Base-by-base conservation (phyloP, 305 asterid genomes). In the Solanum hybrid region DNA sequence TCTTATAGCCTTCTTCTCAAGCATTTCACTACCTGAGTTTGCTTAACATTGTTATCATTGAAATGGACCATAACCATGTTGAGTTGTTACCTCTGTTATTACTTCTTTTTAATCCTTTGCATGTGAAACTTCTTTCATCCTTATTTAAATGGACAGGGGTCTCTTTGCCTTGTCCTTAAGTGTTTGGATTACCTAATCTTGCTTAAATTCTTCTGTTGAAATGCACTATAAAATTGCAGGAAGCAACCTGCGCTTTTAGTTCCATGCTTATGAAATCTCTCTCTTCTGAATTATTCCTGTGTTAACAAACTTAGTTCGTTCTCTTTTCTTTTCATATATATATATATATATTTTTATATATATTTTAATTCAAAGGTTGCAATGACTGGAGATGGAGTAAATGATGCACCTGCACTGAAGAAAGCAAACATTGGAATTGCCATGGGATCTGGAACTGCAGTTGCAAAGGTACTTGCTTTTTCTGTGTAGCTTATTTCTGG, bases 391-490 rank as follows among this genome's bases (percentile, higher is more conserved):
- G 99, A 97, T 92, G 99, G 99, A 93, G 99, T 97, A 91, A 97
- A 97, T 89, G 99, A 97, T 93, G 99, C 99, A 90, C 99, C 99
- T 91, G 99, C 99, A 45, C 91, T 97, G 88, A 97, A 95, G 95
- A 97, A 96, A 93, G 99, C 99, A 19, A 95, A 97, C 92, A 97
- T 97, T 76, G 99, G 99, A 87, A 94, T 97, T 93, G 98, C 99
- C 93, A 97, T 97, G 99, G 99, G 99, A 91, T 96, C 99, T 40
- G 99, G 99, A 93, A 97, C 99, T 91, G 99, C 99, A 42, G 99
- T 97, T 91, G 98, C 99, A 4, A 97, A 97, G 99, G 99, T 97
- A 91, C 89, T 87, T 73, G 76, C 31, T 45, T 64, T n/a, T 88
- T 73, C 14, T 19, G 88, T 90, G 87, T 64, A 82, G 64, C 90